phyloP scores from a whole-genome alignment of 2,329 filamentous ascomycete species.

The Penicillium sp. region DNA sequence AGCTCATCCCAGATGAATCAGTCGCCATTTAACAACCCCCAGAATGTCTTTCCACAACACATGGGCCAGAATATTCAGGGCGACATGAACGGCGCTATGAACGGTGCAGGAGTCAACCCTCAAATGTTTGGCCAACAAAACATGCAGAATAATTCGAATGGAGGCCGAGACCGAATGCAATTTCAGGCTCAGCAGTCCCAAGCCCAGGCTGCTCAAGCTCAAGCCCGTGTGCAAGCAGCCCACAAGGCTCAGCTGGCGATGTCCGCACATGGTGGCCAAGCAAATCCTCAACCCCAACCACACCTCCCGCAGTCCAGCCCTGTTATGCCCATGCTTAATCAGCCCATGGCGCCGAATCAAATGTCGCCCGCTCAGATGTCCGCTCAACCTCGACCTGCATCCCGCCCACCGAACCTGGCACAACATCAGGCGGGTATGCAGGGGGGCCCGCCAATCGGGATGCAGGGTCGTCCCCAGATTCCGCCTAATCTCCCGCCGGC shows the following conservation, averaged over 20 bases:
- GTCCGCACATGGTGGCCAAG: slow-evolving; percentile 44
- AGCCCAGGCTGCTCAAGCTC: slow-evolving; percentile 32
- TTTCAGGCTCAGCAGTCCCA: slow-evolving; percentile 32
- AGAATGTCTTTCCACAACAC: slow-evolving; percentile 42
- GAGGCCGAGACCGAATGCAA: slow-evolving; percentile 40
- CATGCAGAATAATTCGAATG: slow-evolving; percentile 39
- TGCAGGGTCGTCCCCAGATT: slow-evolving; percentile 33
- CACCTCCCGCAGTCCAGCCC: slow-evolving; percentile 39
- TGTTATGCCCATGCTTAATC: slow-evolving; percentile 41
- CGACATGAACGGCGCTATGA: slow-evolving; percentile 35
- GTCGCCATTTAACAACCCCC: slow-evolving; percentile 37
- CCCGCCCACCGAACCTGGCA: slow-evolving; percentile 31
- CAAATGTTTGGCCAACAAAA: slow-evolving; percentile 42
- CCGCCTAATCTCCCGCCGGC: slow-evolving; percentile 32
- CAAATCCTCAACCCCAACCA: slow-evolving; percentile 34
- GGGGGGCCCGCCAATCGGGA: slow-evolving; percentile 25
- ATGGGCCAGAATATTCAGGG: slow-evolving; percentile 36
- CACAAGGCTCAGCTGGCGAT: slow-evolving; percentile 44
- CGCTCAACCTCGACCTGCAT: slow-evolving; percentile 32
- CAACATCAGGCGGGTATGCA: slow-evolving; percentile 27
- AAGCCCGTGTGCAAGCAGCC: slow-evolving; percentile 40
- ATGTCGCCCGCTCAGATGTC: slow-evolving; percentile 35
- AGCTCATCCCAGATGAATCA: slow-evolving; percentile 51
- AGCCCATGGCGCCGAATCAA: slow-evolving; percentile 37
- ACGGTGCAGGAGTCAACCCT: slow-evolving; percentile 35